Evolutionary conservation across 108 stramenopile species (phyloP).

Genomic region (Nitzschia inconspicua): DNA sequence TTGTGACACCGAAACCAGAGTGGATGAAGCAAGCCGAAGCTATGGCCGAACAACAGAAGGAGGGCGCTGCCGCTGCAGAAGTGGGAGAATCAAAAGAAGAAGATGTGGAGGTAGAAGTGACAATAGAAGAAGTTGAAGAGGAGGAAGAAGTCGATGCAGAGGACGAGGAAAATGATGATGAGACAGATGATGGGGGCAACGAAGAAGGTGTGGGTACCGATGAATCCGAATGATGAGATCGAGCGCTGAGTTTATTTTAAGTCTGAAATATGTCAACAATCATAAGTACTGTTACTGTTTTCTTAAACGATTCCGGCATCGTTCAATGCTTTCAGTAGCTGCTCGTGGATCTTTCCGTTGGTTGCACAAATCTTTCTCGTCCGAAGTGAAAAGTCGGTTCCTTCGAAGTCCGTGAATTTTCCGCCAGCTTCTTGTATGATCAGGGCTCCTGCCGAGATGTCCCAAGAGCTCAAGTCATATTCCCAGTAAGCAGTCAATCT

Average conservation of each 20-base stretch:
- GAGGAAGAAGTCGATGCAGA: not conserved
- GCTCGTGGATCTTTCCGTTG: constrained; percentile 61
- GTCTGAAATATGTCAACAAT: no score
- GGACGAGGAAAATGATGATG: not conserved
- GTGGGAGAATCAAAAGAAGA: not conserved
- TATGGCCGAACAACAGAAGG: constrained; percentile 4
- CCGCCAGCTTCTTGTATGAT: constrained; percentile 77
- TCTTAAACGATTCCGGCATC: constrained; percentile 43
- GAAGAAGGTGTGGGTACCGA: not conserved
- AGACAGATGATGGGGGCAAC: not conserved
- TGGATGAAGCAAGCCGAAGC: no score
- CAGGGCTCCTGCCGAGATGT: constrained; percentile 73
- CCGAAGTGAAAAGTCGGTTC: constrained; percentile 47
- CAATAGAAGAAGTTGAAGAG: not conserved
- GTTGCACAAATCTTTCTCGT: constrained; percentile 76
- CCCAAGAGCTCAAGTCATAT: constrained; percentile 84
- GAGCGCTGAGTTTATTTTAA: no score
- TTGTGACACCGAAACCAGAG: constrained; percentile 48
- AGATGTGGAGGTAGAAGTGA: not conserved
- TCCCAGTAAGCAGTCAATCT: constrained; percentile 73
- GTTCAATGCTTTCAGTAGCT: constrained; percentile 52
- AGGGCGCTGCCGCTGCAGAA: not conserved
- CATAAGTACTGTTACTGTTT: not conserved
- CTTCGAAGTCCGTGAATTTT: constrained; percentile 60
- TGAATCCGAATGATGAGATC: no score